phyloP scores from a whole-genome alignment of 495 filamentous ascomycete genomes.

The Trichocladium uniseriatum region DNA sequence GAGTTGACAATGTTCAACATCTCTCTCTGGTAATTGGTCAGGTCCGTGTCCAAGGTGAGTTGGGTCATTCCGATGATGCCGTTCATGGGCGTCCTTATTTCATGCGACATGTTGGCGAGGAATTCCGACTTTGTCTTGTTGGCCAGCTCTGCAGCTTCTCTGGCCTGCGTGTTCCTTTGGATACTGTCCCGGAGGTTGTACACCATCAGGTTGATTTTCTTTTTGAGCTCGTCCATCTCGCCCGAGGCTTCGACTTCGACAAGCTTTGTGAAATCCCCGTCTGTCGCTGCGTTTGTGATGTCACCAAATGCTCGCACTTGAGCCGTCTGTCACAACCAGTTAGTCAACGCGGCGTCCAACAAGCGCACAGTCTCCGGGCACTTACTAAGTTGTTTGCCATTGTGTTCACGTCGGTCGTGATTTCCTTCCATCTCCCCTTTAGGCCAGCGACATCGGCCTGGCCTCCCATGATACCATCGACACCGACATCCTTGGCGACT shows the following conservation, averaged over 20 bases:
- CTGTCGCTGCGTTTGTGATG: constrained; percentile 92
- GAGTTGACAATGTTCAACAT: constrained; percentile 99
- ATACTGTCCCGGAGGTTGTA: constrained; percentile 93
- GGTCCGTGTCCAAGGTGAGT: constrained; percentile 87
- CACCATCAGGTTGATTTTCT: constrained; percentile 99
- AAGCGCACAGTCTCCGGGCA: not conserved
- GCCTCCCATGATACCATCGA: constrained; percentile 97
- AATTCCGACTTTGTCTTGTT: constrained; percentile 99
- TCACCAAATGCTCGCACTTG: constrained; percentile 97
- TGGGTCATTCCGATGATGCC: constrained; percentile 92
- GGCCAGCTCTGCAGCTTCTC: constrained; percentile 91
- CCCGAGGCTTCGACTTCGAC: constrained; percentile 98
- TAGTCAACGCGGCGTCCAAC: constrained; percentile 6
- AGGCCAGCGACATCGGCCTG: constrained; percentile 93
- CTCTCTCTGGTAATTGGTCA: constrained; percentile 91
- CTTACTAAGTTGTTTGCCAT: constrained; percentile 87
- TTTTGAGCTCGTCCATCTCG: constrained; percentile 98
- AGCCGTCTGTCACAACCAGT: constrained; percentile 49
- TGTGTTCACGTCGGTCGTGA: constrained; percentile 94
- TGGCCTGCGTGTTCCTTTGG: constrained; percentile 91
- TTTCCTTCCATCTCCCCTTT: constrained; percentile 95
- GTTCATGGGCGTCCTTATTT: constrained; percentile 94
- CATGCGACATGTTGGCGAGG: constrained; percentile 98
- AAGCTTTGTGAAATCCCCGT: constrained; percentile 92
- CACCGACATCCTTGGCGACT: constrained; percentile 93